Conservation (phyloP, 2,329 filamentous ascomycete genomes). For the Plenodomus lindquistii region DNA sequence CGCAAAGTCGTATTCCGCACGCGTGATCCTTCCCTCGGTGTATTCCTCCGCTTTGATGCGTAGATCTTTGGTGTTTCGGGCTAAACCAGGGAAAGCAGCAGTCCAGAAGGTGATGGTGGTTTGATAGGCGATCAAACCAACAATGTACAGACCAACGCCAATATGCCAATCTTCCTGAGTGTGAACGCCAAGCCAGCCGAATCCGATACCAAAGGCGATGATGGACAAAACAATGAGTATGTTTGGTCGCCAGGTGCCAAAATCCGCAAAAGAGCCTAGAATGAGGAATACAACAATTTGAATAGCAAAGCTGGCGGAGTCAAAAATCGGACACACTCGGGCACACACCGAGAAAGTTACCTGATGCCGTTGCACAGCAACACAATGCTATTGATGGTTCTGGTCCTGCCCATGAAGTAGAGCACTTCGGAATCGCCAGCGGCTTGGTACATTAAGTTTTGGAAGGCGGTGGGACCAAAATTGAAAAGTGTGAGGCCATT, state of each 20-base stretch:
- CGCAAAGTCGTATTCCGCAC: conserved; percentile 60
- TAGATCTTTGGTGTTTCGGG: conserved; percentile 58
- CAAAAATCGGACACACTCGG: no score
- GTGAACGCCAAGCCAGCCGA: conserved; percentile 69
- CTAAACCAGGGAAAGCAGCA: conserved; percentile 62
- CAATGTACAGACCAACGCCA: conserved; percentile 66
- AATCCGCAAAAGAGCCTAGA: conserved; percentile 63
- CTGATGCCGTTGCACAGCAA: conserved; percentile 68
- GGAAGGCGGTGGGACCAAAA: conserved; percentile 53
- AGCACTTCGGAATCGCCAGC: conserved; percentile 59
- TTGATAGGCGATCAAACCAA: conserved; percentile 69
- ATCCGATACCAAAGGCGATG: conserved; percentile 59
- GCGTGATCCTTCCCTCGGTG: conserved; percentile 56
- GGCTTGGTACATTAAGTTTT: conserved; percentile 66
- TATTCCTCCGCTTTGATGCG: conserved; percentile 55
- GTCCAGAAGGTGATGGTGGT: conserved; percentile 71
- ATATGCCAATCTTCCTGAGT: conserved; percentile 62
- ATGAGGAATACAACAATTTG: conserved; percentile 62
- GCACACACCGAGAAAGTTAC: no score
- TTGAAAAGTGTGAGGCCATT: conserved; percentile 66
- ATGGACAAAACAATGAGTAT: conserved; percentile 61
- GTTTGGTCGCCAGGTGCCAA: conserved; percentile 64
- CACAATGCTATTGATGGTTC: conserved; percentile 51
- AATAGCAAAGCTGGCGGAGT: conserved; percentile 62
- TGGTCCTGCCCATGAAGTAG: conserved; percentile 57